Conservation (phyloP, 208 protist genomes). For the Acanthamoeba healyi region DNA sequence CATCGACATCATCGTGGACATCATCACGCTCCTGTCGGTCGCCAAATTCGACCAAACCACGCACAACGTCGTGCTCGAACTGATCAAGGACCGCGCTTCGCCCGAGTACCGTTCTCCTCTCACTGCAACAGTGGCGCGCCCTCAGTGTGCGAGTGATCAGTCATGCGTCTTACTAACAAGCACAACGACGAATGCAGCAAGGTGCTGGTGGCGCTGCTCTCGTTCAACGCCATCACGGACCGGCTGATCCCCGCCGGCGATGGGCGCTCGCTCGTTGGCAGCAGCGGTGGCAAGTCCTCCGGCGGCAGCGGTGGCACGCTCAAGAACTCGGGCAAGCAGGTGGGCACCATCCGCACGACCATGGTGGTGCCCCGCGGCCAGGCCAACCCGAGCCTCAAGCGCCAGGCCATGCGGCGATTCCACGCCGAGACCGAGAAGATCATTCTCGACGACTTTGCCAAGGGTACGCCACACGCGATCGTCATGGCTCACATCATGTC, state of each 20-base stretch:
- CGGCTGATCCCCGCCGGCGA: neutral
- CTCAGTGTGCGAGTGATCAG: no score
- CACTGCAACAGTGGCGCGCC: neutral
- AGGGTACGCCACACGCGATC: neutral
- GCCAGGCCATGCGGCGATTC: conserved; percentile 29
- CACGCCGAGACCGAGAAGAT: conserved; percentile 67
- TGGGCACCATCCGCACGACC: conserved; percentile 35
- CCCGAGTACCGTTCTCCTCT: conserved; percentile 39
- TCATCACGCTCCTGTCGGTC: conserved; percentile 69
- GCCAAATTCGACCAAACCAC: conserved; percentile 68
- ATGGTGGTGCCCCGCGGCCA: conserved; percentile 22
- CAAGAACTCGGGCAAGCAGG: conserved; percentile 3
- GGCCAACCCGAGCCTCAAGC: conserved; percentile 57
- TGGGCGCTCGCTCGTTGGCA: neutral
- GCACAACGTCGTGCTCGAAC: conserved; percentile 50
- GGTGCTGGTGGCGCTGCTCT: conserved; percentile 48
- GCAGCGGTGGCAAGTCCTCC: conserved; percentile 20
- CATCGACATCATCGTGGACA: conserved; percentile 68
- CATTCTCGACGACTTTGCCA: conserved; percentile 64
- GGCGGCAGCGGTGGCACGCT: conserved; percentile 58
- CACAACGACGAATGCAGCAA: neutral
- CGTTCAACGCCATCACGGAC: conserved; percentile 73
- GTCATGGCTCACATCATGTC: neutral
- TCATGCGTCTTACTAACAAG: no score
- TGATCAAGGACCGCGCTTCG: conserved; percentile 60